Evolutionary conservation across 352 stramenopile species (phyloP).

Genomic region (Pythium plurisporium): DNA sequence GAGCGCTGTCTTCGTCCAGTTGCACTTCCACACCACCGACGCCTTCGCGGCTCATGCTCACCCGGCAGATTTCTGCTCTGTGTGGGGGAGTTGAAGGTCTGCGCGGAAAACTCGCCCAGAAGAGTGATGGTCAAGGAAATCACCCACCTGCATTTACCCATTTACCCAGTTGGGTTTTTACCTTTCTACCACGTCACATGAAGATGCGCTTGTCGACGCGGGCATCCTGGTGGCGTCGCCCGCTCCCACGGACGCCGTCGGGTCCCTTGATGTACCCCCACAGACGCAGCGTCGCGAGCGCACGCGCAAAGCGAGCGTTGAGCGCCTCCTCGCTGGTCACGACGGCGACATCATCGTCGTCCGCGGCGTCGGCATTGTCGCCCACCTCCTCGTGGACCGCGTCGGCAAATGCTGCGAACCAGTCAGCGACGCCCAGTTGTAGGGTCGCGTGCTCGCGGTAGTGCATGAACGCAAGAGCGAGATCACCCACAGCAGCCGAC

Average conservation of each 20-base stretch:
- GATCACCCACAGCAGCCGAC: conserved; percentile 34
- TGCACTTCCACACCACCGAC: conserved; percentile 19
- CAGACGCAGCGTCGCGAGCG: conserved; percentile 60
- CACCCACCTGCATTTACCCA: conserved; percentile 8
- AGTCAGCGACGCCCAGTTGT: conserved; percentile 57
- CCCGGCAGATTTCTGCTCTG: neutral
- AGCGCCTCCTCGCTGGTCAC: conserved; percentile 25
- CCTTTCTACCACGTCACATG: conserved; percentile 31
- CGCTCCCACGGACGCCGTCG: conserved; percentile 6
- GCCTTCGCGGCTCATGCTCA: neutral
- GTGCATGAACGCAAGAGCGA: conserved; percentile 62
- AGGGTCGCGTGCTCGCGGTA: conserved; percentile 66
- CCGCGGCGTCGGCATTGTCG: neutral
- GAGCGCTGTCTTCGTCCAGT: conserved; percentile 26
- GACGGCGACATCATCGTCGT: too few species aligned
- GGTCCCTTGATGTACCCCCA: conserved; percentile 43
- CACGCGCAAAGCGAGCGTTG: conserved; percentile 65
- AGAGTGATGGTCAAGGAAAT: conserved; percentile 26
- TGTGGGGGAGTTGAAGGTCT: neutral
- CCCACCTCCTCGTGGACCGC: conserved; percentile 28
- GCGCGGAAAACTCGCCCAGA: neutral
- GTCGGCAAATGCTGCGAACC: conserved; percentile 55
- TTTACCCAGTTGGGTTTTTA: conserved; percentile 7
- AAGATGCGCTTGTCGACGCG: conserved; percentile 79
- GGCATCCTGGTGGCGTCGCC: conserved; percentile 35